Conservation (phyloP, 192 early-diverging fungal species). For the Chytriomyces hyalinus region DNA sequence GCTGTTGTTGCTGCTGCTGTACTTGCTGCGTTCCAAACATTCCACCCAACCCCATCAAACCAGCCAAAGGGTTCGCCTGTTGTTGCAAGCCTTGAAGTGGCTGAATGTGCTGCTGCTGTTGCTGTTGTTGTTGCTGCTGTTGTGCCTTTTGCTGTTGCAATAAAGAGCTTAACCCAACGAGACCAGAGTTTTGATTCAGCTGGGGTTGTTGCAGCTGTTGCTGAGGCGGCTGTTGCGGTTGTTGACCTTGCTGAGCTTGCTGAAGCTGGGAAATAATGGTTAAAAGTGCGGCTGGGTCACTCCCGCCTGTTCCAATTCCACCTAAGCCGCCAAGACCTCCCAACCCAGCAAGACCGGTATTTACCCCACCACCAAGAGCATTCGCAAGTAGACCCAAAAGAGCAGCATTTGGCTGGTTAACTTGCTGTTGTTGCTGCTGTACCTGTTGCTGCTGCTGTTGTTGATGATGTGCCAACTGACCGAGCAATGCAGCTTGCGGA, state of each 20-base stretch:
- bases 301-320: neutral
- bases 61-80: neutral
- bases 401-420: constrained; percentile 20
- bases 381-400: constrained; percentile 31
- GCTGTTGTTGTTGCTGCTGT: constrained; percentile 35
- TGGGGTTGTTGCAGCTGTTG: neutral
- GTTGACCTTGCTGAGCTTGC: neutral
- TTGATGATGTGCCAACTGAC: constrained; percentile 7
- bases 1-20: constrained; percentile 27
- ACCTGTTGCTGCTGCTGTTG: constrained; percentile 10
- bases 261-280: constrained; percentile 30
- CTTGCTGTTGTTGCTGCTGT: constrained; percentile 7
- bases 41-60: neutral
- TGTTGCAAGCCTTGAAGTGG: neutral
- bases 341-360: constrained; percentile 12
- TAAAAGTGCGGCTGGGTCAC: constrained; percentile 1
- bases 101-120: constrained; percentile 26
- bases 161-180: constrained; percentile 21
- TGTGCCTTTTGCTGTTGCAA: constrained; percentile 37
- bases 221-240: neutral
- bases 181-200: constrained; percentile 12
- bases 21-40: neutral
- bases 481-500: neutral
- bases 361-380: constrained; percentile 28
- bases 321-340: constrained; percentile 31